Conservation (phyloP, 139 green algal species). For the Chloropicon primus region DNA sequence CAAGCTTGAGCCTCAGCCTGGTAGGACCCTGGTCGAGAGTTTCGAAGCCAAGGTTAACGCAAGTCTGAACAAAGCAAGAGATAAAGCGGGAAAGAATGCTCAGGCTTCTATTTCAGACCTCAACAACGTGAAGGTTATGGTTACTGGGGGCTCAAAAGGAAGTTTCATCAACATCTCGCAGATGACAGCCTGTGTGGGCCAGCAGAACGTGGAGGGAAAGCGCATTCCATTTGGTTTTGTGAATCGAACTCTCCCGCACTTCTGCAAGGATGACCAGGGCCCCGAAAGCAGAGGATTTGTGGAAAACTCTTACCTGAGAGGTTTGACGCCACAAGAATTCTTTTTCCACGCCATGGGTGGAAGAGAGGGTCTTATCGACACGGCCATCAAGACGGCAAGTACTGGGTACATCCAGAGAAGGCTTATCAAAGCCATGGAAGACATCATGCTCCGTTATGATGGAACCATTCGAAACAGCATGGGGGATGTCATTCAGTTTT, state of each 20-base stretch:
- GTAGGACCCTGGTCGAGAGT: constrained; percentile 73
- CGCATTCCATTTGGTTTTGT: constrained; percentile 95
- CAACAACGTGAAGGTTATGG: constrained; percentile 99
- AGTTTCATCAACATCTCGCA: constrained; percentile 99
- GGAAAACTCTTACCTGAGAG: constrained; percentile 91
- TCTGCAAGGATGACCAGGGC: constrained; percentile 92
- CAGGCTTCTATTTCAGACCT: constrained; percentile 66
- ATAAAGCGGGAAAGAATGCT: constrained; percentile 82
- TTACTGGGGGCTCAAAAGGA: constrained; percentile 88
- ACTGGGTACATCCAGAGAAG: constrained; percentile 76
- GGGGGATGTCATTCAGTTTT: constrained; percentile 86
- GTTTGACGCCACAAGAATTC: constrained; percentile 93
- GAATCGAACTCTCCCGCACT: constrained; percentile 83
- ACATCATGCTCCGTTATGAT: constrained; percentile 89
- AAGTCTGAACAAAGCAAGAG: constrained; percentile 86
- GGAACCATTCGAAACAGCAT: constrained; percentile 81
- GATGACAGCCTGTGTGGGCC: constrained; percentile 99
- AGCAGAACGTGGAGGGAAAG: constrained; percentile 99
- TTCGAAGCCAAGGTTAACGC: constrained; percentile 85
- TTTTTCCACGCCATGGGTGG: constrained; percentile 99
- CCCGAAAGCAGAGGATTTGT: constrained; percentile 94
- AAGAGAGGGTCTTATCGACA: constrained; percentile 97
- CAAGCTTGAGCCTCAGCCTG: constrained; percentile 80
- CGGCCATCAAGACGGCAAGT: constrained; percentile 89
- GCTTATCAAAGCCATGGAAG: constrained; percentile 98